A percentile compares a stretch with the other conserved stretches of the same genome.
These are phyloP conservation scores for Paramarasmius palmivorus DNA, from an alignment of 1,284 basidiomycete species.

Conservation along the genomic window DNA sequence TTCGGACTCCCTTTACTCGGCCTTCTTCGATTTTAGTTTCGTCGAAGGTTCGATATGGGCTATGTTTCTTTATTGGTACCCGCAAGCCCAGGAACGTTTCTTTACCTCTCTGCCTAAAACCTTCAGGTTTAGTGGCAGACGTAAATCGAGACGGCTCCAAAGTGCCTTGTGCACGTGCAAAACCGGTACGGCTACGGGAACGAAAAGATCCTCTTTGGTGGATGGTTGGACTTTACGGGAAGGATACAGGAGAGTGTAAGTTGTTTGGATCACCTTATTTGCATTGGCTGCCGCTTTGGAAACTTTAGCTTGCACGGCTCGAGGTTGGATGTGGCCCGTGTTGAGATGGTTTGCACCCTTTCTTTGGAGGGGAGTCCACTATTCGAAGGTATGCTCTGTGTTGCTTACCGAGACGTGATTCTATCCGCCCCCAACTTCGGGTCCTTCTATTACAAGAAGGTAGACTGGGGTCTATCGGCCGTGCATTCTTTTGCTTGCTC, in stretches of 20 bases:
- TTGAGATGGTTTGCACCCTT: neutral
- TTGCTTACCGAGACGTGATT: constrained; percentile 1
- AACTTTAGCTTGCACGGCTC: constrained; percentile 1
- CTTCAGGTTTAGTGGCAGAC: constrained; percentile 4
- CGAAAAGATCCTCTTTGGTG: constrained; percentile 1
- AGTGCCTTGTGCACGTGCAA: constrained; percentile 12
- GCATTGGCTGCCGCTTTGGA: neutral
- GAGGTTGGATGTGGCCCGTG: neutral
- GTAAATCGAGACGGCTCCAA: constrained; percentile 14
- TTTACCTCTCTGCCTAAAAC: constrained; percentile 8
- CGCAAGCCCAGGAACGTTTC: constrained; percentile 17
- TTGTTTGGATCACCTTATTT: neutral
- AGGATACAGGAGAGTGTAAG: constrained; percentile 8
- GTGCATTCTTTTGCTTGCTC: constrained; percentile 2
- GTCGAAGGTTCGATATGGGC: constrained; percentile 16
- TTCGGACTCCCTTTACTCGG: constrained; percentile 11
- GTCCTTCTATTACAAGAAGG: constrained; percentile 15
- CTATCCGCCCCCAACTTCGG: constrained; percentile 15
- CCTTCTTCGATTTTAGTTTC: constrained; percentile 7
- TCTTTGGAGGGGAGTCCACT: neutral
- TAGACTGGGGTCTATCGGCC: constrained; percentile 9
- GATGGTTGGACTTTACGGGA: constrained; percentile 8
- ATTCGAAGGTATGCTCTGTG: neutral
- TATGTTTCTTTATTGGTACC: constrained; percentile 11
- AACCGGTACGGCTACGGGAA: constrained; percentile 14